phyloP scores from a whole-genome alignment of 2,329 filamentous ascomycete genomes.

The Diplodia scrobiculata region DNA sequence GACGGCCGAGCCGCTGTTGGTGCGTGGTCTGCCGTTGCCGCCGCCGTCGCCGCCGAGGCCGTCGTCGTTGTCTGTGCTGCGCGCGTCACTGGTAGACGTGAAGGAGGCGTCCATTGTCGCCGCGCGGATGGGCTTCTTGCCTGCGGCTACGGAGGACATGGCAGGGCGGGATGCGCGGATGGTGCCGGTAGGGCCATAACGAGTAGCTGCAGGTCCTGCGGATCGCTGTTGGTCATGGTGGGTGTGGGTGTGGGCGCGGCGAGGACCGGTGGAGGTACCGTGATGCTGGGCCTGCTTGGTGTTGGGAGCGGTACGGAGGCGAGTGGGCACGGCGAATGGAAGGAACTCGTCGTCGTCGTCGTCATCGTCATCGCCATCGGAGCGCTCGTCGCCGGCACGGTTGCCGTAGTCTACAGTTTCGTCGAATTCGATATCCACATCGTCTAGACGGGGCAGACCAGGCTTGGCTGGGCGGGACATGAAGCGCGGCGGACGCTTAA shows the following conservation, averaged over 20 bases:
- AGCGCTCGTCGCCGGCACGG: slow-evolving; percentile 21
- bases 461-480: slow-evolving; percentile 37
- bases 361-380: slow-evolving; percentile 53
- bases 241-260: not conserved
- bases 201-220: no score
- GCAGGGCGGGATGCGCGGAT: not conserved
- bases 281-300: not conserved
- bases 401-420: slow-evolving; percentile 38
- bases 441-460: slow-evolving; percentile 34
- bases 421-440: slow-evolving; percentile 32
- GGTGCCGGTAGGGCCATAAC: not conserved
- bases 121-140: slow-evolving; percentile 23
- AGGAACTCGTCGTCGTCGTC: slow-evolving; percentile 53
- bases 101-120: slow-evolving; percentile 22
- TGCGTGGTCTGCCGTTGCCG: not conserved
- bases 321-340: slow-evolving; percentile 45
- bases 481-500: slow-evolving; percentile 47
- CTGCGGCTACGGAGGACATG: slow-evolving; percentile 24
- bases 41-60: not conserved
- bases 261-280: not conserved
- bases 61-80: slow-evolving; percentile 22
- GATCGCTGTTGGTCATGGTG: slow-evolving; percentile 2
- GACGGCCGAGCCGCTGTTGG: not conserved
- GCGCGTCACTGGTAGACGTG: slow-evolving; percentile 23
- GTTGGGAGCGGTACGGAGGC: slow-evolving; percentile 22